Conservation (phyloP, 208 protist species). For the Trypanosoma cruzi region DNA sequence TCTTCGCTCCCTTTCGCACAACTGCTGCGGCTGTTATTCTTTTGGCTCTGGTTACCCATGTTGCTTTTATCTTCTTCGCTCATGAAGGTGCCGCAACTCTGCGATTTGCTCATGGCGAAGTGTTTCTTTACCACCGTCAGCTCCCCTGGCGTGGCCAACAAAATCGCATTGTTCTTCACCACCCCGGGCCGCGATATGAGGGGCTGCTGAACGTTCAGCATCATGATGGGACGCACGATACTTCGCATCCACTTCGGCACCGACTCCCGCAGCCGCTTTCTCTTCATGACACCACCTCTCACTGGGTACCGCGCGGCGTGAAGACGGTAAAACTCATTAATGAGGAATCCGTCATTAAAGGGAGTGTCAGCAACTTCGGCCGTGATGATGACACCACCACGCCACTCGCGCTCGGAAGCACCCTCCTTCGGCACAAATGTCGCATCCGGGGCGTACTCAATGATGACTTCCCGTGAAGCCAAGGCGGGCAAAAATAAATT, state of each 20-base stretch:
- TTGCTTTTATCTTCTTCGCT: background rate
- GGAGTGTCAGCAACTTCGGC: constrained; percentile 64
- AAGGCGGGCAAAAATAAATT: constrained; percentile 72
- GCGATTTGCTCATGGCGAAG: background rate
- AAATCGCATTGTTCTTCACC: constrained; percentile 48
- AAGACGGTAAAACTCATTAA: constrained; percentile 90
- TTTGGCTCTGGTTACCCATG: background rate
- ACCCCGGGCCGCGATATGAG: constrained; percentile 62
- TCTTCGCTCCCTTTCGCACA: background rate
- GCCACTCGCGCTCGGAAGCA: constrained; percentile 65
- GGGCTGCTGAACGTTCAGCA: constrained; percentile 59
- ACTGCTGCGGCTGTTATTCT: too few species aligned
- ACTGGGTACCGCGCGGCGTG: constrained; percentile 67
- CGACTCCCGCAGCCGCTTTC: background rate
- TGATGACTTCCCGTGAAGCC: constrained; percentile 55
- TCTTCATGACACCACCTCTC: constrained; percentile 35
- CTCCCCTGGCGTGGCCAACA: constrained; percentile 43
- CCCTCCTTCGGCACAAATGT: constrained; percentile 31
- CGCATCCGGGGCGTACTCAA: constrained; percentile 78
- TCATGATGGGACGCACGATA: constrained; percentile 45
- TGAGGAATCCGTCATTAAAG: constrained; percentile 89
- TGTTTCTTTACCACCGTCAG: constrained; percentile 1
- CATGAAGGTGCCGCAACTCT: background rate
- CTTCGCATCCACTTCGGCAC: constrained; percentile 35
- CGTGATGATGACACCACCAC: constrained; percentile 79